These are phyloP conservation scores for Globisporangium iwayamae DNA, from an alignment of 352 stramenopile genomes.

Conservation along the genomic window DNA sequence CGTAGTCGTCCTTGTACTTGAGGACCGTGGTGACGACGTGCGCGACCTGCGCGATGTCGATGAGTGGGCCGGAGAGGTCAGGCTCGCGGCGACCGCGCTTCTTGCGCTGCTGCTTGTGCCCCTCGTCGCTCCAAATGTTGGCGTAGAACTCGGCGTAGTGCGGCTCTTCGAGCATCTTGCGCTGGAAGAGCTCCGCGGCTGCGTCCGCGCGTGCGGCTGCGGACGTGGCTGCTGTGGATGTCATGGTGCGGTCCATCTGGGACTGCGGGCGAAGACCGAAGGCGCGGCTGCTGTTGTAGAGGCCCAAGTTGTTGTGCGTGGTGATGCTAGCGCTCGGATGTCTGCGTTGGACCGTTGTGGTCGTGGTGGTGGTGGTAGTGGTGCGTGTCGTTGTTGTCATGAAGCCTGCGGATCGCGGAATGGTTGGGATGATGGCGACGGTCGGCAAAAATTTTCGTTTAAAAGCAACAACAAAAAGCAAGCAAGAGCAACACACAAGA, in stretches of 20 bases:
- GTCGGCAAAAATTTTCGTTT: not conserved
- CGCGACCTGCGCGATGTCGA: conserved; percentile 71
- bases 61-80: conserved; percentile 25
- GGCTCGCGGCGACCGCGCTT: conserved; percentile 23
- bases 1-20: conserved; percentile 74
- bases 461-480: not conserved
- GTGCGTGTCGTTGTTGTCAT: conserved; percentile 20
- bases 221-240: conserved; percentile 1
- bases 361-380: conserved; percentile 25
- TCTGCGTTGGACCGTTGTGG: conserved; percentile 11
- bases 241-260: not conserved
- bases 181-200: conserved; percentile 7
- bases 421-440: not conserved
- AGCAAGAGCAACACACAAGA: not conserved
- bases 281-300: not conserved
- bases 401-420: conserved; percentile 33
- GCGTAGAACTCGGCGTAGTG: conserved; percentile 52
- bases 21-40: conserved; percentile 62
- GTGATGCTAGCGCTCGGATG: not conserved
- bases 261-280: not conserved
- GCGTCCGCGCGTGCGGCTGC: not conserved
- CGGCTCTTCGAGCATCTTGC: conserved; percentile 32
- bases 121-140: conserved; percentile 51
- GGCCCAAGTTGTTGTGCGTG: not conserved
- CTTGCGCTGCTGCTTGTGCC: conserved; percentile 31